Evolutionary conservation across 352 stramenopile species (phyloP), one percentile per base, ranked within the genome.

Genomic region (Hyaloperonospora brassicae): DNA sequence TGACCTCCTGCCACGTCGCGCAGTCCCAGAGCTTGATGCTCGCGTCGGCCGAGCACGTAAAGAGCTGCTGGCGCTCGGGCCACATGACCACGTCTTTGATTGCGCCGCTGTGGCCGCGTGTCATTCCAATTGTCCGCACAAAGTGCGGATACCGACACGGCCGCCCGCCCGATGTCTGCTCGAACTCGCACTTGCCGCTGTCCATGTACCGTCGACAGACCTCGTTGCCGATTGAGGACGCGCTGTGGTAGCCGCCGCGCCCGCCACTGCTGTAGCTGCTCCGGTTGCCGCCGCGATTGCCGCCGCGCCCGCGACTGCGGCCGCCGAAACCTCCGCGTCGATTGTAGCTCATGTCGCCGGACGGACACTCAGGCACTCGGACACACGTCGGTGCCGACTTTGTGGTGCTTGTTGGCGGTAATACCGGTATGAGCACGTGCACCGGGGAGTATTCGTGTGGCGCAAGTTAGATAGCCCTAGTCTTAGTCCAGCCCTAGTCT

Each of bases 11-110:
- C 83, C 80, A 90, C 6, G 78, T 83, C 17, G 64, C 78, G 54
- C 80, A 89, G 62, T 90, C 80, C 83, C 83, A 93, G 43, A 89
- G 75, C 65, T 89, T 89, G 52, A 93, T 76, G 25, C 69, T 85
- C 38, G 70, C 65, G 64, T 93, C 83, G 25, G 60, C 72, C 10
- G 68, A 64, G 52, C 73, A 81, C 50, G 83, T 93, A 55, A 93
- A 88, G 8, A 89, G 70, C 63, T 91, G 83, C 72, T 89, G 79
- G 30, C 66, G 60, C 39, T 75, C 57, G 9, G 59, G 56, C 83
- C 83, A 93, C 67, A 93, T 83, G 24, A 68, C 73, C 39, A 89
- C 78, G 55, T 93, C 83, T 56, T 89, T 89, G 55, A 93, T 73
- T 9, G 79, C 52, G 34, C 73, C 73, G 40, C 38, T 83, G 62